A percentile compares a stretch with the other conserved stretches of the same genome.
Conservation (phyloP, 192 early-diverging fungal species). For the Gaertneriomyces sp. region DNA sequence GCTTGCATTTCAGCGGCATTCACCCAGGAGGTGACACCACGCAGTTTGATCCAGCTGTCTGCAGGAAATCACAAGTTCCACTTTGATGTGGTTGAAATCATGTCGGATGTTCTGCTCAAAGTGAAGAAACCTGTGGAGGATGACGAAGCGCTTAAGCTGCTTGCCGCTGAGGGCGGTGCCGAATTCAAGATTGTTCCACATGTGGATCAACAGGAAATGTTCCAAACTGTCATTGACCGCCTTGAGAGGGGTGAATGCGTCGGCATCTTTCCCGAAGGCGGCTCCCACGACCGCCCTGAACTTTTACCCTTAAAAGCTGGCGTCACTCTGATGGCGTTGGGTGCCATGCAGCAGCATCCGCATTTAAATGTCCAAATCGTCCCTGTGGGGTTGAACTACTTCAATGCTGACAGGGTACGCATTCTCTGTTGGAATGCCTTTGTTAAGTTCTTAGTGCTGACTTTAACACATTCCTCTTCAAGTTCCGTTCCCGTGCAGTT, state of each 20-base stretch:
- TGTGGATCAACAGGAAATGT: constrained; percentile 86
- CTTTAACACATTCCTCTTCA: constrained; percentile 8
- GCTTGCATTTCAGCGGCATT: constrained; percentile 45
- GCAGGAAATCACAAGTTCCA: constrained; percentile 36
- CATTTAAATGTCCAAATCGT: constrained; percentile 86
- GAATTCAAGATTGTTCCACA: constrained; percentile 59
- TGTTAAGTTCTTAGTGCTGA: not conserved
- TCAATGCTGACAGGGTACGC: constrained; percentile 69
- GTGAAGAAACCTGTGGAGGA: constrained; percentile 77
- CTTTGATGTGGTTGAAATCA: constrained; percentile 70
- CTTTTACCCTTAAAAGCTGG: constrained; percentile 92
- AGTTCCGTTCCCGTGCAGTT: constrained; percentile 96
- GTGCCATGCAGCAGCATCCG: constrained; percentile 85
- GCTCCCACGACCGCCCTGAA: constrained; percentile 93
- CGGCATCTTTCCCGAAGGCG: constrained; percentile 98
- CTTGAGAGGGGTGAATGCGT: constrained; percentile 75
- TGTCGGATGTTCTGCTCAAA: constrained; percentile 77
- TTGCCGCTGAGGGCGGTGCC: constrained; percentile 46
- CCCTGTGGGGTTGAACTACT: constrained; percentile 90
- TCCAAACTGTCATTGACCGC: constrained; percentile 74
- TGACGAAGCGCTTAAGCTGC: constrained; percentile 55
- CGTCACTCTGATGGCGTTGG: constrained; percentile 61
- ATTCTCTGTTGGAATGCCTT: not conserved
- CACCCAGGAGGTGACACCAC: constrained; percentile 58
- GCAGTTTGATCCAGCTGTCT: constrained; percentile 65